Conservation (phyloP, 805 yeast species). For the Kodamaea nitidulidarum region DNA sequence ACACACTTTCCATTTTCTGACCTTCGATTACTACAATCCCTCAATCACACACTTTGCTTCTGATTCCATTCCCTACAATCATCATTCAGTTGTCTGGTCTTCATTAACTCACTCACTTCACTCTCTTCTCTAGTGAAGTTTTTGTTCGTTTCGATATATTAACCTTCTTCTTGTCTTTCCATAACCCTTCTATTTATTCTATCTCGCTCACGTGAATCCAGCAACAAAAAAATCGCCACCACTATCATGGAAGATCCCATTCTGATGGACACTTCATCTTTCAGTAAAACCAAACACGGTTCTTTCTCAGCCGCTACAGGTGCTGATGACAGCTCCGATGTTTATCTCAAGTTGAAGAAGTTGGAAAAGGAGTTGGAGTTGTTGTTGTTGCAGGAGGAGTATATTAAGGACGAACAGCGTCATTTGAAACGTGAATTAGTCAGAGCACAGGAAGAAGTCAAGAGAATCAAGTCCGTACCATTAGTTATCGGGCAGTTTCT, state of each 20-base stretch:
- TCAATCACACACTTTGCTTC: too few species aligned
- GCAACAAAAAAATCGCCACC: conserved; percentile 5
- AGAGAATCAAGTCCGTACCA: conserved; percentile 95
- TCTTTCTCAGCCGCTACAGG: conserved; percentile 4
- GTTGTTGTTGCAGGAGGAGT: conserved; percentile 85
- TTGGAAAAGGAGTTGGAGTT: conserved; percentile 88
- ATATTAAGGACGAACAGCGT: conserved; percentile 96
- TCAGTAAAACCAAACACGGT: conserved; percentile 6
- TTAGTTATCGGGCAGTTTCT: conserved; percentile 96
- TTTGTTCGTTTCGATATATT: too few species aligned
- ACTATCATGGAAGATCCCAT: conserved; percentile 16
- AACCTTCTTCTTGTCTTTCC: too few species aligned
- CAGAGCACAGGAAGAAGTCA: conserved; percentile 97
- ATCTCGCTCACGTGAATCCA: too few species aligned
- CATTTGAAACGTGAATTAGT: conserved; percentile 90
- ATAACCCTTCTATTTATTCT: too few species aligned
- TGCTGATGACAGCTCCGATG: conserved; percentile 50
- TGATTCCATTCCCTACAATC: too few species aligned
- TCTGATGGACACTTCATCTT: conserved; percentile 11
- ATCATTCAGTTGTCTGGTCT: too few species aligned
- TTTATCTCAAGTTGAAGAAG: conserved; percentile 78
- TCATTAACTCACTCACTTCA: too few species aligned
- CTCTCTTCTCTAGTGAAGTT: too few species aligned
- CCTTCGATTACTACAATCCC: too few species aligned
- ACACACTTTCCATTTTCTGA: too few species aligned